Base-by-base conservation (phyloP, 116 monocot genomes). In the Cymodocea nodosa region DNA sequence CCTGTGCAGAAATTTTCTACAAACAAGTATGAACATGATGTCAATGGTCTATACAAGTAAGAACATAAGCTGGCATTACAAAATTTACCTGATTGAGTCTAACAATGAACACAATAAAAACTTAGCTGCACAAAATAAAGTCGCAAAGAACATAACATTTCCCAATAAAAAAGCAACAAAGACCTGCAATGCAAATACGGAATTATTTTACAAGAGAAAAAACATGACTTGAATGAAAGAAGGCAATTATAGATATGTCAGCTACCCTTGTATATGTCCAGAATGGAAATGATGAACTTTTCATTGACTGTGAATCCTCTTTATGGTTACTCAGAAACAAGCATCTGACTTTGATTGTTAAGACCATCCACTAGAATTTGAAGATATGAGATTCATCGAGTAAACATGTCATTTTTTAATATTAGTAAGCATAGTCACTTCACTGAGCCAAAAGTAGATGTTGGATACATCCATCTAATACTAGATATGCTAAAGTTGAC, bases 381-480 rank as follows among this genome's bases (percentile, higher is more conserved):
- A 5, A 8, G 58, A 36, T 19, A 61, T 22, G 61, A 19, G 51
- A n/a, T 24, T 13, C 35, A 11, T 37, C 35, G 35, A 36, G 23
- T 19, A 23, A 59, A 30, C 35, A 44, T 23, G 19, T 60, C 51
- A 49, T 52, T 16, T 13, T 30, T 30, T 30, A 30, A 30, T 30
- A 30, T 3, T 50, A 36, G 23, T 19, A 16, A 59, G 30, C 35
- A 44, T 23, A 8, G 19, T 60, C 51, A 49, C 59, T 16, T 13
- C 49, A 52, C 4, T 60, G 40, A 2, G 15, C 35, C 1, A 36
- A 58, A 64, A 50, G 12, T n/a, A 52, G 11, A 64, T n/a, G 10
- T 23, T 52, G 93, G 89, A 89, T 93, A 93, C 93, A 78, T 68
- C 79, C 71, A 76, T 93, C 93, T 56, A 86, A 56, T 40, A 84